Conservation (phyloP, 345 rosid species). For the Crucihimalaya himalaica region DNA sequence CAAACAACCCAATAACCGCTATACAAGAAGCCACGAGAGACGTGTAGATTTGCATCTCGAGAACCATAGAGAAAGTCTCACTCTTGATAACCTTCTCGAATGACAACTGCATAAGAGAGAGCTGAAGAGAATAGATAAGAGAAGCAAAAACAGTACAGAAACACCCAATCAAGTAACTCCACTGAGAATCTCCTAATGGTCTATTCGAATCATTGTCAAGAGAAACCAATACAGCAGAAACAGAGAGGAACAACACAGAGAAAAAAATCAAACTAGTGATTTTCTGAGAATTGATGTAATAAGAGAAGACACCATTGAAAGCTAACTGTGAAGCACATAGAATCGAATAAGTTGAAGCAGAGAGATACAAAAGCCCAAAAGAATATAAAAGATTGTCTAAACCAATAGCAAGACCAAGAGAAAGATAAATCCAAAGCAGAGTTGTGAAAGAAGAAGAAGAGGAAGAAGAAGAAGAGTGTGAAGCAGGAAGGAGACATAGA, state of each 20-base stretch:
- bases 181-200: slow-evolving; percentile 48
- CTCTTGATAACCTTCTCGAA: slow-evolving; percentile 58
- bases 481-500: slow-evolving; percentile 50
- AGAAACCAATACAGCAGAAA: slow-evolving; percentile 72
- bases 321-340: slow-evolving; percentile 76
- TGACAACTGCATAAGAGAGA: slow-evolving; percentile 75
- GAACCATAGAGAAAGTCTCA: slow-evolving; percentile 40
- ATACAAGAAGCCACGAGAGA: slow-evolving; percentile 45
- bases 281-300: slow-evolving; percentile 74
- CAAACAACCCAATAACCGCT: slow-evolving; percentile 40
- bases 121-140: slow-evolving; percentile 73
- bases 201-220: slow-evolving; percentile 59
- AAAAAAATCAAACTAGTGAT: slow-evolving; percentile 57
- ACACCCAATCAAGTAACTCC: slow-evolving; percentile 53
- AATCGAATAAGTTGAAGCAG: slow-evolving; percentile 79
- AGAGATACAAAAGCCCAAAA: slow-evolving; percentile 69
- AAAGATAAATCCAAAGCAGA: slow-evolving; percentile 49
- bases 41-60: slow-evolving; percentile 54
- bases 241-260: slow-evolving; percentile 64
- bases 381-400: slow-evolving; percentile 73
- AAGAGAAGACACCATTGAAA: slow-evolving; percentile 76
- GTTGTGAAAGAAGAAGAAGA: slow-evolving; percentile 39
- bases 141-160: slow-evolving; percentile 64
- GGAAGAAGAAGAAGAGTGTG: slow-evolving; percentile 33
- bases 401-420: slow-evolving; percentile 62